These are phyloP conservation scores for Ustilago bromivora DNA, from an alignment of 1,284 basidiomycete species.

Conservation along the genomic window DNA sequence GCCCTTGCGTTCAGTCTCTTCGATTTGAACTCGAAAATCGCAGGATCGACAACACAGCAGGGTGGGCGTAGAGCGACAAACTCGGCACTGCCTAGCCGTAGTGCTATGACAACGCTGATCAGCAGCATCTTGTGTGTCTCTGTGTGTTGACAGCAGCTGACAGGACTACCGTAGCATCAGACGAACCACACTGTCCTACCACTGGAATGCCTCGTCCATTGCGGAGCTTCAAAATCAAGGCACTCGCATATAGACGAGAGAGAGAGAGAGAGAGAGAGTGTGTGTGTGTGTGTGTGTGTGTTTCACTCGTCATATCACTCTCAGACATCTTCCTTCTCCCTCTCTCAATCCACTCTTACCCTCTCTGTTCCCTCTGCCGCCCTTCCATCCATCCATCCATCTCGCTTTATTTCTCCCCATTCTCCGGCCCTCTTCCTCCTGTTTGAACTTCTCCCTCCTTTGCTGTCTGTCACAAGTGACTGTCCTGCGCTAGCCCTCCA, in stretches of 20 bases:
- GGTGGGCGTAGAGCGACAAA: slow-evolving; percentile 1
- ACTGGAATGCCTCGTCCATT: neutral
- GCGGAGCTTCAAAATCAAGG: slow-evolving; percentile 18
- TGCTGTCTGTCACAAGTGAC: neutral
- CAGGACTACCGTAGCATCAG: neutral
- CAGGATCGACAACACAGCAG: neutral
- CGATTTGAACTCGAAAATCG: neutral
- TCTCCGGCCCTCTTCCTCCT: neutral
- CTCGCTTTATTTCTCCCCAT: neutral
- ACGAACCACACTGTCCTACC: neutral
- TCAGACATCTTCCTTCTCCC: slow-evolving; percentile 6
- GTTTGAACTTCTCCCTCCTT: slow-evolving; percentile 30
- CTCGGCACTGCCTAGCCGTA: neutral
- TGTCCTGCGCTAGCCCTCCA: neutral
- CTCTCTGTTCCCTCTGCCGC: neutral
- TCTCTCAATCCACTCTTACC: neutral
- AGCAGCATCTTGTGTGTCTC: neutral
- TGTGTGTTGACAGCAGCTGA: neutral
- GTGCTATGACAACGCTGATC: neutral
- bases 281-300: too few species aligned
- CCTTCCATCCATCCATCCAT: slow-evolving; percentile 1
- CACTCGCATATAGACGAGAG: neutral
- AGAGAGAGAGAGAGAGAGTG: too few species aligned
- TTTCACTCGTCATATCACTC: slow-evolving; percentile 16
- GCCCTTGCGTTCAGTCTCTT: neutral